phyloP scores from a whole-genome alignment of 2,329 filamentous ascomycete genomes.

The Fusarium brachygibbosum region DNA sequence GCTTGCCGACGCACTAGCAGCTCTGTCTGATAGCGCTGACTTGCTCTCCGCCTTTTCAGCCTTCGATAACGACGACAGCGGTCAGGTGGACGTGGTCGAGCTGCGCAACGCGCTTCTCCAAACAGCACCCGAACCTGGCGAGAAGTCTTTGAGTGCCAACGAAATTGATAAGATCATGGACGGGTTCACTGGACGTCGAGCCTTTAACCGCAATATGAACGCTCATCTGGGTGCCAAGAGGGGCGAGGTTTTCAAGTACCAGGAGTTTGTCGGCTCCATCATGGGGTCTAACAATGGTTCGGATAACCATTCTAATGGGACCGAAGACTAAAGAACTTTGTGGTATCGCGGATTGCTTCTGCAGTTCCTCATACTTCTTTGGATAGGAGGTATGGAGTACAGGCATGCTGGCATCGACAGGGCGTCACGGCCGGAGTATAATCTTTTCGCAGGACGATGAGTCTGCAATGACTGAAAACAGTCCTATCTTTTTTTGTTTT shows the following conservation, averaged over 20 bases:
- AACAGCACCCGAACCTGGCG: constrained; percentile 82
- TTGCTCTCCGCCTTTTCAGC: constrained; percentile 91
- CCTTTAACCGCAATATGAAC: constrained; percentile 77
- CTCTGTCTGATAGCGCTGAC: constrained; percentile 82
- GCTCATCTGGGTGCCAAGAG: constrained; percentile 69
- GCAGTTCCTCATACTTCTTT: not conserved
- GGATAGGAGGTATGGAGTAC: not conserved
- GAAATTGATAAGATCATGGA: constrained; percentile 91
- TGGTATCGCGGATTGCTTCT: not conserved
- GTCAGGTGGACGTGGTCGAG: constrained; percentile 87
- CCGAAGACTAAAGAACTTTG: constrained; percentile 41
- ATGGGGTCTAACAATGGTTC: constrained; percentile 65
- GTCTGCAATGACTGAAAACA: not conserved
- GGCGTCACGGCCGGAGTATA: not conserved
- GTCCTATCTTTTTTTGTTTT: constrained; percentile 2
- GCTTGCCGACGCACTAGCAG: constrained; percentile 79
- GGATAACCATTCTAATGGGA: constrained; percentile 52
- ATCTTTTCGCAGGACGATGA: not conserved
- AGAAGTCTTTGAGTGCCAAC: constrained; percentile 71
- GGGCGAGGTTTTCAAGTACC: constrained; percentile 92
- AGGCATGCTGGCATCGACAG: not conserved
- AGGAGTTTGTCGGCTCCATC: constrained; percentile 86
- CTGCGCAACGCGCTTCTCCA: constrained; percentile 85
- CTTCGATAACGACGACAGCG: constrained; percentile 95
- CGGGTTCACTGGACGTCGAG: constrained; percentile 86